Evolutionary conservation across 345 rosid genomes (phyloP).

Genomic region (Hibiscus tridactylites): DNA sequence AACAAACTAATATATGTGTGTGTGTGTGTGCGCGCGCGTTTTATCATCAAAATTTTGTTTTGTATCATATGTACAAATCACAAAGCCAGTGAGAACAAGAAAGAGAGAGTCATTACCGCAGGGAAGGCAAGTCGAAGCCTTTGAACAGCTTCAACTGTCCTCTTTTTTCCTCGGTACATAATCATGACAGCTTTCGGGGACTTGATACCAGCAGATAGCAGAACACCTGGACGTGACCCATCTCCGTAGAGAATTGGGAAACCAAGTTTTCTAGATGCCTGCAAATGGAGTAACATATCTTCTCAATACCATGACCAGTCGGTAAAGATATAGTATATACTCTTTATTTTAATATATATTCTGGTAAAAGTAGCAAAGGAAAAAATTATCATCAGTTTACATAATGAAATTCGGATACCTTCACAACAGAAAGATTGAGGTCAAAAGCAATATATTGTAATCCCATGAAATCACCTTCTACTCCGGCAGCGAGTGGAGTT

Average conservation of each 20-base stretch:
- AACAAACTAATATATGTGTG: too few species aligned
- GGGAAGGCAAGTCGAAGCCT: slow-evolving; percentile 93
- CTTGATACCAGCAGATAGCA: slow-evolving; percentile 81
- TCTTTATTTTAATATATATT: too few species aligned
- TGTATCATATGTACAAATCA: background rate
- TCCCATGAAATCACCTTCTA: slow-evolving; percentile 47
- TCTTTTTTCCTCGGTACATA: slow-evolving; percentile 77
- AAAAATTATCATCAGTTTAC: background rate
- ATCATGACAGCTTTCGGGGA: slow-evolving; percentile 91
- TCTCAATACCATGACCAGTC: background rate
- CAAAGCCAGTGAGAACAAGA: background rate
- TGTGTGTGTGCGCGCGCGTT: background rate
- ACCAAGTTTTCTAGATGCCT: slow-evolving; percentile 81
- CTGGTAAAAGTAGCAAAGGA: background rate
- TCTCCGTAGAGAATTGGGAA: slow-evolving; percentile 87
- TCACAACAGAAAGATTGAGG: slow-evolving; percentile 79
- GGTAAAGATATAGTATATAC: background rate
- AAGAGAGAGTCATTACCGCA: slow-evolving; percentile 28
- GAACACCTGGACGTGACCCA: slow-evolving; percentile 76
- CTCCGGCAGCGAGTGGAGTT: slow-evolving; percentile 69
- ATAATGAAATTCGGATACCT: slow-evolving; percentile 35
- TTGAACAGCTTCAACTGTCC: slow-evolving; percentile 73
- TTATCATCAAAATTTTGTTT: background rate
- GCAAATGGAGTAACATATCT: slow-evolving; percentile 7
- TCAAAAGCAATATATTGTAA: slow-evolving; percentile 90